Evolutionary conservation across 306 rosid species (phyloP), one percentile per base, ranked within the genome.

Genomic region (Trifolium subterraneum): DNA sequence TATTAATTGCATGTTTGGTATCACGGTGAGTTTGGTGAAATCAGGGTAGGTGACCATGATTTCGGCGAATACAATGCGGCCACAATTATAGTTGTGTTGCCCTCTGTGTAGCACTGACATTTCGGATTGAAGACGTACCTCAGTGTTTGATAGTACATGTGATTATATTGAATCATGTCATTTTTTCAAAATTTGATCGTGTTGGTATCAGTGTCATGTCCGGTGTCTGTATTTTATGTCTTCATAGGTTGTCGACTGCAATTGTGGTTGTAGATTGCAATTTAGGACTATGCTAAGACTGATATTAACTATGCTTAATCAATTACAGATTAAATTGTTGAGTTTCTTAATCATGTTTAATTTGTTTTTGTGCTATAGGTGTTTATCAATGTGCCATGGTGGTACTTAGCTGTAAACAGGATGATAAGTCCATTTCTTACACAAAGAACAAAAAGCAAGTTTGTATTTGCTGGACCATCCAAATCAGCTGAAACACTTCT

Each of bases 311-410:
- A 11, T 19, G 23, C 14, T 60, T 18, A 19, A 36, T 38, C 8
- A 8, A 33, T n/a, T 36, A 8, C 16, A 3, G 0, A 13, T 11
- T 20, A 38, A 64, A 12, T 0, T 19, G 52, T 41, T 62, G 4
- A 11, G 44, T 22, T 22, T 9, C 19, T 66, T 20, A 23, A 65
- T 20, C n/a, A 16, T 15, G 35, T 42, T 23, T 23, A 2, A 42
- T 47, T 9, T 29, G 15, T 0, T 47, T 68, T 15, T 68, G 64
- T 4, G 62, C 10, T 59, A 16, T 52, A 91, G 97, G 89, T 91
- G 67, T 91, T 91, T 59, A 80, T 91, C 90, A 91, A 87, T 80
- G 95, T 89, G 47, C 95, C 95, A 7, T 91, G 93, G 84, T 91
- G 97, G 97, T 91, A 91, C 72, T 76, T 87, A 54, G 95, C 92